These are phyloP conservation scores for Pseudocercospora musae DNA, from an alignment of 2,329 filamentous ascomycete species.

Conservation along the genomic window DNA sequence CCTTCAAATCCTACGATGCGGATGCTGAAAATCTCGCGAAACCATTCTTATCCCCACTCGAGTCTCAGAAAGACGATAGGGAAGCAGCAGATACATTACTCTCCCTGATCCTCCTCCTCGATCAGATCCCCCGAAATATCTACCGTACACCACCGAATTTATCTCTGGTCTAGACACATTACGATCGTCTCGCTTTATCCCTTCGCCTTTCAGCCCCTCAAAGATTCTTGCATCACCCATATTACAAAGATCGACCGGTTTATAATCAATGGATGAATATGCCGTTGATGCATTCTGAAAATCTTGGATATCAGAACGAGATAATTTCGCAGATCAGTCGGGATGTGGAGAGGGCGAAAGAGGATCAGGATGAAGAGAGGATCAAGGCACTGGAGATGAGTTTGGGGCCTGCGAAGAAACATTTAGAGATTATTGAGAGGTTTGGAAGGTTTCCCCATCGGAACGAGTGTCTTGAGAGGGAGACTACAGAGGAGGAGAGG, in stretches of 20 bases:
- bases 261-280: conserved; percentile 58
- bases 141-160: conserved; percentile 50
- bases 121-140: conserved; percentile 62
- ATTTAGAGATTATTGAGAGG: conserved; percentile 49
- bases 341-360: conserved; percentile 25
- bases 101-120: conserved; percentile 56
- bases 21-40: conserved; percentile 31
- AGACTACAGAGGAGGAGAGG: conserved; percentile 49
- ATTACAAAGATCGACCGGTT: conserved; percentile 19
- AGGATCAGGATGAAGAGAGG: conserved; percentile 35
- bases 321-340: conserved; percentile 25
- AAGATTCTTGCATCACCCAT: conserved; percentile 9
- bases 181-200: conserved; percentile 51
- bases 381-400: conserved; percentile 32
- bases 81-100: conserved; percentile 42
- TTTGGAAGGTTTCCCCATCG: conserved; percentile 62
- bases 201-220: conserved; percentile 34
- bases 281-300: conserved; percentile 60
- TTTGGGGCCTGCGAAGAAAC: conserved; percentile 44
- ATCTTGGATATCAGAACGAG: conserved; percentile 44
- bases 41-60: conserved; percentile 39
- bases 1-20: conserved; percentile 22
- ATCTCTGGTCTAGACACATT: conserved; percentile 52
- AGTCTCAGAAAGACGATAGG: conserved; percentile 18
- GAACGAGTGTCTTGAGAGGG: conserved; percentile 51